Percentiles rank a stretch among this genome's conserved stretches.
These are phyloP conservation scores for Dendrobium nobile DNA, from an alignment of 106 monocot species.

Conservation along the genomic window DNA sequence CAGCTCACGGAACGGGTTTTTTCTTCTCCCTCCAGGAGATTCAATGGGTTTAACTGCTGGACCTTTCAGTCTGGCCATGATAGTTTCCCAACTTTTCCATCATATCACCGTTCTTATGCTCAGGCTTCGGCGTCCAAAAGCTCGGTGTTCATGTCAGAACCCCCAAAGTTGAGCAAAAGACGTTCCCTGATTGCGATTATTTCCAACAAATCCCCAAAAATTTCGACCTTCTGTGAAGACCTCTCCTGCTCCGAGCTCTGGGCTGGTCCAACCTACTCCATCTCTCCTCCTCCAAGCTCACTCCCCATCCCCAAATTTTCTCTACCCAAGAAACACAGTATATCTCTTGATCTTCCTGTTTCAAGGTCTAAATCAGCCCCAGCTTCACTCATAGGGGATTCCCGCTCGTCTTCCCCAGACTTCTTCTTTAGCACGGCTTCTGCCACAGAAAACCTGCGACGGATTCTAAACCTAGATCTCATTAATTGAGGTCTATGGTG, in stretches of 20 bases:
- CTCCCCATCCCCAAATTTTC: slow-evolving; percentile 64
- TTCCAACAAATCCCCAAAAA: slow-evolving; percentile 12
- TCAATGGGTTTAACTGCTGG: slow-evolving; percentile 26
- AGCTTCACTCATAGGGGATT: slow-evolving; percentile 15
- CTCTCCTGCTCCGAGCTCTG: slow-evolving; percentile 36
- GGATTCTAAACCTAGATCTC: slow-evolving; percentile 22
- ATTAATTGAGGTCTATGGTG: slow-evolving; percentile 1
- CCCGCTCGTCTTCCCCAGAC: background rate
- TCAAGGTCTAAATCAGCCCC: slow-evolving; percentile 16
- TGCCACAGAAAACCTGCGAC: slow-evolving; percentile 23
- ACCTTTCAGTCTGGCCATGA: slow-evolving; percentile 20
- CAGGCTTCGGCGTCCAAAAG: background rate
- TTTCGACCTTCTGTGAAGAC: slow-evolving; percentile 14
- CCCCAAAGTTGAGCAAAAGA: slow-evolving; percentile 19
- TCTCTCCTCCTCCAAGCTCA: slow-evolving; percentile 69
- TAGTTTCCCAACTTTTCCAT: slow-evolving; percentile 11
- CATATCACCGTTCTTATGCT: background rate
- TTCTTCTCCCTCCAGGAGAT: slow-evolving; percentile 12
- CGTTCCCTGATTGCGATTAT: slow-evolving; percentile 33
- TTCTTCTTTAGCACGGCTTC: background rate
- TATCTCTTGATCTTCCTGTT: slow-evolving; percentile 30
- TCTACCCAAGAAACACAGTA: slow-evolving; percentile 39
- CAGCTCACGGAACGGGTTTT: slow-evolving; percentile 7
- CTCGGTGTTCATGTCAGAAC: slow-evolving; percentile 18
- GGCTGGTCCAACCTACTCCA: slow-evolving; percentile 63